These are phyloP conservation scores for Gracilariopsis chorda DNA, from an alignment of 23 red algal genomes.

Conservation along the genomic window DNA sequence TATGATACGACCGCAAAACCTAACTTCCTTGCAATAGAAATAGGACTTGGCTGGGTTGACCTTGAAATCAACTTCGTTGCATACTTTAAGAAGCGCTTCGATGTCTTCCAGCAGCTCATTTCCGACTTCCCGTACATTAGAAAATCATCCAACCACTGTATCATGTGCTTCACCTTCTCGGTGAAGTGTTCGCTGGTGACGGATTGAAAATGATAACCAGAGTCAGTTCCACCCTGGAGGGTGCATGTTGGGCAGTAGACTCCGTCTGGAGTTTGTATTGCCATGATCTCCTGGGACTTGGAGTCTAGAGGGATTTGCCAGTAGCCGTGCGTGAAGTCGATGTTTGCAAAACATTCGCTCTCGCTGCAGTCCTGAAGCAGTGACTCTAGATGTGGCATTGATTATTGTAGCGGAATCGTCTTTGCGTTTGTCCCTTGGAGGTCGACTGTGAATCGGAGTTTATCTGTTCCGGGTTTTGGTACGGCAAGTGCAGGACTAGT, in stretches of 20 bases:
- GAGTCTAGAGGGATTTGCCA: not conserved
- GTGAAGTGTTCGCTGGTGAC: not conserved
- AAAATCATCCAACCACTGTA: conserved; percentile 25
- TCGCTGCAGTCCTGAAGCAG: too few species aligned
- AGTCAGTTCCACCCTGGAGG: not conserved
- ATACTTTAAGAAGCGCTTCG: conserved; percentile 26
- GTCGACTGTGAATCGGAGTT: too few species aligned
- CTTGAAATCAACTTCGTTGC: not conserved
- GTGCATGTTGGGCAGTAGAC: not conserved
- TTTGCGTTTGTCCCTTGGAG: not conserved
- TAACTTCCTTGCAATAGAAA: conserved; percentile 13
- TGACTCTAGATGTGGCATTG: too few species aligned
- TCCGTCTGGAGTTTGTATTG: not conserved
- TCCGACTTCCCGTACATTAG: conserved; percentile 1
- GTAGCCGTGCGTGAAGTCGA: not conserved
- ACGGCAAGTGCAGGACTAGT: conserved; percentile 13
- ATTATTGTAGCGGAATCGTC: not conserved
- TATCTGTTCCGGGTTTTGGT: not conserved
- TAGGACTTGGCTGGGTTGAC: conserved; percentile 21
- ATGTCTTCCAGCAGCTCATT: not conserved
- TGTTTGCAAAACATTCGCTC: not conserved
- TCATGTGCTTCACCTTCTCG: not conserved
- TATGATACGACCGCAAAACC: conserved; percentile 35
- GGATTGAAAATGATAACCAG: conserved; percentile 20
- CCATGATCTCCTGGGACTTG: not conserved